These are phyloP conservation scores for Paramecium bursaria DNA, from an alignment of 73 alveolate species.

Conservation along the genomic window DNA sequence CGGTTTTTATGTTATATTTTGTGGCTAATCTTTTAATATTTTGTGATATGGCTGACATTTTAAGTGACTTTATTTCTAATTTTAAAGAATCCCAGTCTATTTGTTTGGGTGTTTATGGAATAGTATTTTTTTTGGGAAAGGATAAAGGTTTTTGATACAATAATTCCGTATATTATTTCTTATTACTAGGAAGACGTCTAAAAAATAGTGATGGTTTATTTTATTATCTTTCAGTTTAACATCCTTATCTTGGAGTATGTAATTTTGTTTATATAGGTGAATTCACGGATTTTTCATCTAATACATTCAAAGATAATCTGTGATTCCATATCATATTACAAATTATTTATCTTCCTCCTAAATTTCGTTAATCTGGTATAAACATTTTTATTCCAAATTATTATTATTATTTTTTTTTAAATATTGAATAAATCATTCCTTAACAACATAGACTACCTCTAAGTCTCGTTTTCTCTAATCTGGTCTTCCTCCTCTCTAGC, in stretches of 20 bases:
- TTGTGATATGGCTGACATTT: background rate
- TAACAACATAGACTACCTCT: background rate
- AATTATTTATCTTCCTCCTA: constrained; percentile 60
- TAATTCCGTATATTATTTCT: constrained; percentile 35
- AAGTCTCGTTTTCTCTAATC: background rate
- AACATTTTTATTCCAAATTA: constrained; percentile 28
- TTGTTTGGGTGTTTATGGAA: constrained; percentile 1
- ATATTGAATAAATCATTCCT: constrained; percentile 19
- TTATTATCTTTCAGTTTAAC: constrained; percentile 57
- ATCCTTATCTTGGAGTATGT: constrained; percentile 65
- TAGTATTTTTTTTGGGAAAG: constrained; percentile 18
- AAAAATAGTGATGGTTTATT: constrained; percentile 56
- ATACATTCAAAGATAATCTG: constrained; percentile 30
- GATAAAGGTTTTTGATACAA: constrained; percentile 54
- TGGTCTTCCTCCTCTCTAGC: background rate
- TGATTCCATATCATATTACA: constrained; percentile 58
- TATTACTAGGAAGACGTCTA: constrained; percentile 34
- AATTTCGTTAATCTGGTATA: constrained; percentile 65
- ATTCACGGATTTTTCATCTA: constrained; percentile 48
- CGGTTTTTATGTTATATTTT: constrained; percentile 3
- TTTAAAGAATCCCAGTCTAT: constrained; percentile 44
- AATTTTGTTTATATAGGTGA: constrained; percentile 48
- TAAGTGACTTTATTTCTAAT: constrained; percentile 3
- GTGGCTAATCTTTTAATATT: constrained; percentile 17
- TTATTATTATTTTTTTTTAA: too few species aligned